These are phyloP conservation scores for Gossypium schwendimanii DNA, from an alignment of 441 rosid species.

Conservation along the genomic window DNA sequence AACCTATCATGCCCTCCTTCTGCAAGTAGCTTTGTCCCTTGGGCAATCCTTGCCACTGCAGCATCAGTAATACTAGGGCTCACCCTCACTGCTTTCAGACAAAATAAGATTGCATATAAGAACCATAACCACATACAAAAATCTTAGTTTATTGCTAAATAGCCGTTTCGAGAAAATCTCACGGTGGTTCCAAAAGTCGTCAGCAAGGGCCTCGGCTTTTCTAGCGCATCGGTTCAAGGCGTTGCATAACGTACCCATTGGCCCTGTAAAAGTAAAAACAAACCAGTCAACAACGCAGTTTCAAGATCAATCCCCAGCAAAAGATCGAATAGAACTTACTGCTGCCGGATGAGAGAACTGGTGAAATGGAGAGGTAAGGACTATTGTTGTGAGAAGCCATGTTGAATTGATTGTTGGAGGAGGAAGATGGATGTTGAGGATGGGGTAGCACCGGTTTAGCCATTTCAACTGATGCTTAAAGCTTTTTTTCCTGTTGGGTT, in stretches of 20 bases:
- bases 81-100: conserved; percentile 41
- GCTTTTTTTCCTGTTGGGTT: background rate
- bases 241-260: conserved; percentile 38
- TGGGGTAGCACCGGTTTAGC: background rate
- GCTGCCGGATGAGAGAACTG: conserved; percentile 30
- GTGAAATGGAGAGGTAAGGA: conserved; percentile 41
- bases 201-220: conserved; percentile 47
- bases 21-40: conserved; percentile 59
- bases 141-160: background rate
- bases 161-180: conserved; percentile 9
- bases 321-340: conserved; percentile 23
- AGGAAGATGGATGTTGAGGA: conserved; percentile 4
- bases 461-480: background rate
- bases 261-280: conserved; percentile 33
- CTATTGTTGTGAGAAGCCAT: conserved; percentile 21
- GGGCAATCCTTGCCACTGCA: conserved; percentile 70
- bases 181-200: conserved; percentile 63
- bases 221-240: conserved; percentile 52
- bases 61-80: conserved; percentile 65
- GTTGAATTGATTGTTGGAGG: conserved; percentile 6
- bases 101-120: background rate
- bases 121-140: background rate
- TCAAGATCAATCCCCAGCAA: background rate
- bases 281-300: conserved; percentile 9
- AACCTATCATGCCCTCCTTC: conserved; percentile 79